phyloP scores from a whole-genome alignment of 768 basidiomycete genomes.

The Lactifluus volemus region DNA sequence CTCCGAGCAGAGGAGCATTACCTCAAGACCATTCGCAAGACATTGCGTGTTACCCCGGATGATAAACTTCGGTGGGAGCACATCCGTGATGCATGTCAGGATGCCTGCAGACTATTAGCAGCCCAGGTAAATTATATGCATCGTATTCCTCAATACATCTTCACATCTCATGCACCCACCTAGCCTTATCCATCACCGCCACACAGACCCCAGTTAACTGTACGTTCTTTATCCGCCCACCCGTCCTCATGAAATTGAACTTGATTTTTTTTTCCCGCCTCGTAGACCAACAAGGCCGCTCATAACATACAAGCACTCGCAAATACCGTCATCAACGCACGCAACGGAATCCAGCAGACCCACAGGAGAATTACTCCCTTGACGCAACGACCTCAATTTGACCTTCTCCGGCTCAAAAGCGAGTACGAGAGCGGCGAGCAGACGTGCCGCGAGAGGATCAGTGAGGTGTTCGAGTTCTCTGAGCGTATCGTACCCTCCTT shows the following conservation, averaged over 20 bases:
- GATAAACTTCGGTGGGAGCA: conserved; percentile 10
- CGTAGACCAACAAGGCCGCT: conserved; percentile 1
- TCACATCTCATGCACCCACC: neutral
- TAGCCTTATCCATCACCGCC: neutral
- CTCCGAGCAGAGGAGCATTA: neutral
- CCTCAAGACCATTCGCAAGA: neutral
- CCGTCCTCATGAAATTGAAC: neutral
- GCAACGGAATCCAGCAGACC: neutral
- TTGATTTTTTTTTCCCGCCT: neutral
- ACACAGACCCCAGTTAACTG: neutral
- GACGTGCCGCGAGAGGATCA: neutral
- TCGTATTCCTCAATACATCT: neutral
- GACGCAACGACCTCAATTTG: neutral
- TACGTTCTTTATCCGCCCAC: neutral
- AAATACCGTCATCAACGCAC: neutral
- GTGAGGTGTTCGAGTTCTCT: conserved; percentile 4
- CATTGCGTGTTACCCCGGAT: conserved; percentile 7
- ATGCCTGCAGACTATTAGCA: neutral
- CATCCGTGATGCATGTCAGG: conserved; percentile 8
- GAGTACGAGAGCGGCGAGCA: neutral
- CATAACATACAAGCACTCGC: conserved; percentile 7
- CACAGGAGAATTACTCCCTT: neutral
- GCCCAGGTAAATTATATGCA: neutral
- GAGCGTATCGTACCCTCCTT: conserved; percentile 1
- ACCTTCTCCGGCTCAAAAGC: conserved; percentile 2